These are phyloP conservation scores for Dipteronia dyeriana DNA, from an alignment of 345 rosid genomes.

Conservation along the genomic window DNA sequence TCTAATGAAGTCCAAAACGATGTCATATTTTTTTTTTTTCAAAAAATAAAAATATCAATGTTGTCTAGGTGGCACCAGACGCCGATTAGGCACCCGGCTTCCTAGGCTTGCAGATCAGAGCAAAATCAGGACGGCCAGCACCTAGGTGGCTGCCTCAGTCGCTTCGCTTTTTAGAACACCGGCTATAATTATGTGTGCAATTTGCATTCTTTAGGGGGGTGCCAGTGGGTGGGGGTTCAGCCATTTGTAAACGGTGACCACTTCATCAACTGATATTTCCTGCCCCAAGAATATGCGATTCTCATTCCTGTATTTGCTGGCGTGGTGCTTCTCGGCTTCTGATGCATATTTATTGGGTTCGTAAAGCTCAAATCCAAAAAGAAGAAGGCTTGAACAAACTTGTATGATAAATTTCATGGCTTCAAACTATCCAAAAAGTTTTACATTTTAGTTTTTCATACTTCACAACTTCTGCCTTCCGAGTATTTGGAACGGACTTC, in stretches of 20 bases:
- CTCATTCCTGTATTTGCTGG: constrained; percentile 77
- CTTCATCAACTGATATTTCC: constrained; percentile 84
- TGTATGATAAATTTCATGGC: background rate
- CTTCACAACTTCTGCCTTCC: background rate
- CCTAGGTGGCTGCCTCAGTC: too few relatives aligned
- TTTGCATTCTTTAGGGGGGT: constrained; percentile 6
- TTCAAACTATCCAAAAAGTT: background rate
- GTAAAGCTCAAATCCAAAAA: constrained; percentile 84
- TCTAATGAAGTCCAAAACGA: too few relatives aligned
- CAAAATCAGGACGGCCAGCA: too few relatives aligned
- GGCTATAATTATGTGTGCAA: background rate
- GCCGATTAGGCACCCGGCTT: too few relatives aligned
- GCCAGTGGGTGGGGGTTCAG: too few relatives aligned
- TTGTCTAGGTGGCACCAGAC: too few relatives aligned
- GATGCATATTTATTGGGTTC: constrained; percentile 67
- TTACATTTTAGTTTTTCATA: background rate
- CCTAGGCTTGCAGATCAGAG: too few relatives aligned
- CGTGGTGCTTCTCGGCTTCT: constrained; percentile 61
- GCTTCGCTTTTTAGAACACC: too few relatives aligned
- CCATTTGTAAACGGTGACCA: constrained; percentile 92
- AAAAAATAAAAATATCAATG: too few relatives aligned
- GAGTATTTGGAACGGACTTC: background rate
- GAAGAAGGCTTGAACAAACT: constrained; percentile 60
- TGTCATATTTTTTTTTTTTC: too few relatives aligned
- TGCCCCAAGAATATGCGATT: constrained; percentile 83